Conservation (phyloP, 495 filamentous ascomycete species). For the Annulohypoxylon moriforme region DNA sequence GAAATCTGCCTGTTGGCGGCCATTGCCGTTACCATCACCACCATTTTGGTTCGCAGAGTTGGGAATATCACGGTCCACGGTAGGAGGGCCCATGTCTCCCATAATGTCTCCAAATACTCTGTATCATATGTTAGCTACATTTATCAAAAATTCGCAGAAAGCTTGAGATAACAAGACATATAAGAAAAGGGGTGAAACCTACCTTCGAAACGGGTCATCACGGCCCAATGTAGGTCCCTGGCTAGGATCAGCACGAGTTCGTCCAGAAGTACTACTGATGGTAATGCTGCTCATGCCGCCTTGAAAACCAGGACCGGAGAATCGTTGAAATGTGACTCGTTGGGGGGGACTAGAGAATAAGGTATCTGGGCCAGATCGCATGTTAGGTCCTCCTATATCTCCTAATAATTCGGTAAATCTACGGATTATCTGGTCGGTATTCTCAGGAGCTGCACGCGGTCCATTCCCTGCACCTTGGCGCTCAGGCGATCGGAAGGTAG, state of each 20-base stretch:
- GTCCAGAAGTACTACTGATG: slow-evolving; percentile 41
- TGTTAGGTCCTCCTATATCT: slow-evolving; percentile 33
- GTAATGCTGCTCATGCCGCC: slow-evolving; percentile 50
- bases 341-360: slow-evolving; percentile 29
- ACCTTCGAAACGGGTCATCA: slow-evolving; percentile 49
- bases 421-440: slow-evolving; percentile 52
- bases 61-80: slow-evolving; percentile 20
- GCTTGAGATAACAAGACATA: background rate
- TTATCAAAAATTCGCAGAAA: background rate
- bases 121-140: slow-evolving; percentile 9
- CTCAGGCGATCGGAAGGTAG: slow-evolving; percentile 43
- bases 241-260: slow-evolving; percentile 16
- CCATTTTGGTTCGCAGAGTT: slow-evolving; percentile 26
- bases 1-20: slow-evolving; percentile 40
- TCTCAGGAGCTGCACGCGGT: slow-evolving; percentile 37
- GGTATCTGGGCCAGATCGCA: slow-evolving; percentile 45
- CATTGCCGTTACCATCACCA: slow-evolving; percentile 36
- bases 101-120: slow-evolving; percentile 41
- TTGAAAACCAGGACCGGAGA: slow-evolving; percentile 41
- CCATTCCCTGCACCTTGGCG: slow-evolving; percentile 32
- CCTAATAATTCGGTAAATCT: slow-evolving; percentile 57
- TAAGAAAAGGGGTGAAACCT: slow-evolving; percentile 2
- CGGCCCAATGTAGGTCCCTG: slow-evolving; percentile 5
- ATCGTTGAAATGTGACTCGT: slow-evolving; percentile 43
- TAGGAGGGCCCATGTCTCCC: slow-evolving; percentile 25